Percentiles rank a stretch among this genome's conserved stretches.
Conservation (phyloP, 208 protist species). For the Angomonas ambiguus region DNA sequence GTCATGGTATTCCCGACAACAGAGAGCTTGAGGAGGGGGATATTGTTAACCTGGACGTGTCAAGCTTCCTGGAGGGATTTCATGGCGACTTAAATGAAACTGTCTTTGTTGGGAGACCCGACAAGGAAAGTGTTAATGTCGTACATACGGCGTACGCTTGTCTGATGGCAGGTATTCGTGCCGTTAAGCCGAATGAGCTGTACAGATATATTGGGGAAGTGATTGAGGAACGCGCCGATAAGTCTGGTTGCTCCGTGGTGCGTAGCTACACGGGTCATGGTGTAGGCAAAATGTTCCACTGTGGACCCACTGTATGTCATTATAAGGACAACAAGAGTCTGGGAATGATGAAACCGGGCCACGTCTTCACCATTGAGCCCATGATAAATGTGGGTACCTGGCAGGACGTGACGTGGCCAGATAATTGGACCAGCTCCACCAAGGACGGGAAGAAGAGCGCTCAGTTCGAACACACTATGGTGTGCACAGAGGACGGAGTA, state of each 20-base stretch:
- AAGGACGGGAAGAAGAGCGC: constrained; percentile 94
- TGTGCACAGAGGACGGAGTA: constrained; percentile 91
- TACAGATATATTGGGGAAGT: constrained; percentile 81
- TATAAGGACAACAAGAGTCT: constrained; percentile 90
- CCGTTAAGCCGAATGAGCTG: constrained; percentile 79
- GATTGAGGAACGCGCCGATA: constrained; percentile 74
- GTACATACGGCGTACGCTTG: constrained; percentile 84
- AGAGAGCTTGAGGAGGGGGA: constrained; percentile 94
- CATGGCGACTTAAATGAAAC: constrained; percentile 94
- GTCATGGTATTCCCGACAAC: constrained; percentile 96
- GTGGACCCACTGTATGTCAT: constrained; percentile 89
- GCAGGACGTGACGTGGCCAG: constrained; percentile 92
- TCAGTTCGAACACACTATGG: constrained; percentile 98
- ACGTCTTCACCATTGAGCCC: constrained; percentile 99
- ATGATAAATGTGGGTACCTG: constrained; percentile 96
- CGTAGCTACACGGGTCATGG: constrained; percentile 93
- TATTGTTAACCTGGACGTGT: constrained; percentile 98
- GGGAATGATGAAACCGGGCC: constrained; percentile 89
- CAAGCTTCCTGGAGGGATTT: constrained; percentile 92
- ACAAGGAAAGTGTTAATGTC: constrained; percentile 65
- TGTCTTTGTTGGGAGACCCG: constrained; percentile 84
- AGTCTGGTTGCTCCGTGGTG: constrained; percentile 66
- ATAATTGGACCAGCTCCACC: constrained; percentile 96
- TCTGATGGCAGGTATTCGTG: constrained; percentile 69
- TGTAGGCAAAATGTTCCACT: constrained; percentile 92